A percentile compares a stretch with the other conserved stretches of the same genome.
Evolutionary conservation across 192 early-diverging fungal genomes (phyloP).

Genomic region (Umbelopsis isabellina): DNA sequence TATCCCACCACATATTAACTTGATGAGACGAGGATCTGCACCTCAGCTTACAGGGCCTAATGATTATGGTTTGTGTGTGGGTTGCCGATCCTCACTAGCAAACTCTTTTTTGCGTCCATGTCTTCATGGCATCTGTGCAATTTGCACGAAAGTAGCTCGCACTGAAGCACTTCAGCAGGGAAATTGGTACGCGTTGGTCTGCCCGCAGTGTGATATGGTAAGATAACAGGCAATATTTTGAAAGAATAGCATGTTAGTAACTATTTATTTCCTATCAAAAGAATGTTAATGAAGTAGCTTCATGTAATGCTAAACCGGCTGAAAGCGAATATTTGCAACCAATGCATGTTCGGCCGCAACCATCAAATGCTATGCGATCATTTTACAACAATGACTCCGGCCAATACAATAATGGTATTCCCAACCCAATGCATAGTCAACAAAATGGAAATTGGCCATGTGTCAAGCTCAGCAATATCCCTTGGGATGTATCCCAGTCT

Average conservation of each 20-base stretch:
- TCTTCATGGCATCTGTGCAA: not conserved
- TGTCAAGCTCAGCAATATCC: conserved; percentile 38
- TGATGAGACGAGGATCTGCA: conserved; percentile 19
- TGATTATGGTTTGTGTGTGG: conserved; percentile 5
- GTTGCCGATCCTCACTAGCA: not conserved
- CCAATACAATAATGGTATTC: not conserved
- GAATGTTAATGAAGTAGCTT: too few species aligned
- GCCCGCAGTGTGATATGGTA: conserved; percentile 15
- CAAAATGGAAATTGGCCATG: conserved; percentile 1
- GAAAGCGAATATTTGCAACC: too few species aligned
- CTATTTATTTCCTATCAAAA: too few species aligned
- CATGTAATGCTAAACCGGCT: too few species aligned
- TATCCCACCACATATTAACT: not conserved
- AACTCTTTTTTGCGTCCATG: not conserved
- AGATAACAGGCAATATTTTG: not conserved
- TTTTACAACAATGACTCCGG: not conserved
- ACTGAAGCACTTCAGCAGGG: not conserved
- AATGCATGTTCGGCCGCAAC: too few species aligned
- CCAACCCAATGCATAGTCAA: not conserved
- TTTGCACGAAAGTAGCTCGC: conserved; percentile 1
- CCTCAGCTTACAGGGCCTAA: not conserved
- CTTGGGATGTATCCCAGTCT: conserved; percentile 63
- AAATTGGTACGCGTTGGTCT: not conserved
- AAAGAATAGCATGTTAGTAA: too few species aligned
- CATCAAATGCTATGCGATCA: too few species aligned